These are phyloP conservation scores for Trametes pubescens DNA, from an alignment of 1,284 basidiomycete species.

Conservation along the genomic window DNA sequence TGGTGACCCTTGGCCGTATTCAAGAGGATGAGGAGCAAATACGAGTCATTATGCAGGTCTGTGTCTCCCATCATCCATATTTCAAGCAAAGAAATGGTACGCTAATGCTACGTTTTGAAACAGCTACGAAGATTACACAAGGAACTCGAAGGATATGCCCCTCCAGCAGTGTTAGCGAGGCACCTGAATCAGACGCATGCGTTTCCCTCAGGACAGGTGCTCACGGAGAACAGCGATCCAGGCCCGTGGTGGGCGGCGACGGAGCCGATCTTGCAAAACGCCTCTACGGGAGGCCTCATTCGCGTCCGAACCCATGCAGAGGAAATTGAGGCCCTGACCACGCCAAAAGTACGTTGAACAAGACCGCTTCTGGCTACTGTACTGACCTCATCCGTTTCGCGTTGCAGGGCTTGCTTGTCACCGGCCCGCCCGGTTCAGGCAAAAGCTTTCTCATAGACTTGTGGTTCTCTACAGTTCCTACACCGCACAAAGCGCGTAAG, in stretches of 20 bases:
- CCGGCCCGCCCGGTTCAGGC: slow-evolving; percentile 82
- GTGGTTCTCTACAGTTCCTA: slow-evolving; percentile 68
- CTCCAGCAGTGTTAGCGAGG: slow-evolving; percentile 47
- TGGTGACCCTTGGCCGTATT: slow-evolving; percentile 54
- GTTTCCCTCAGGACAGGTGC: slow-evolving; percentile 37
- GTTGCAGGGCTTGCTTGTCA: slow-evolving; percentile 72
- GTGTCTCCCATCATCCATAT: slow-evolving; percentile 22
- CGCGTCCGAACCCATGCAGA: slow-evolving; percentile 63
- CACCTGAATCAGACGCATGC: slow-evolving; percentile 37
- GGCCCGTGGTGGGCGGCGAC: slow-evolving; percentile 41
- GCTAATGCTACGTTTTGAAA: not conserved
- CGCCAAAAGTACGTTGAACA: slow-evolving; percentile 57
- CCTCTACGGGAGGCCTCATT: slow-evolving; percentile 49
- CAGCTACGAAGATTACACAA: slow-evolving; percentile 58
- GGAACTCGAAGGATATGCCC: slow-evolving; percentile 58
- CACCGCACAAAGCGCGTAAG: slow-evolving; percentile 66
- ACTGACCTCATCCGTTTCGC: not conserved
- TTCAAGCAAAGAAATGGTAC: not conserved
- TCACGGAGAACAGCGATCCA: slow-evolving; percentile 21
- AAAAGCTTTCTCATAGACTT: slow-evolving; percentile 77
- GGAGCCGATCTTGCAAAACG: slow-evolving; percentile 26
- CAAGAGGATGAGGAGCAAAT: slow-evolving; percentile 73
- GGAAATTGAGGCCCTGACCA: slow-evolving; percentile 62
- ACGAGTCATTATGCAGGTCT: slow-evolving; percentile 67
- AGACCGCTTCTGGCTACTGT: not conserved